Evolutionary conservation across 1,284 basidiomycete genomes (phyloP).

Genomic region (Sanghuangporus weigelae): DNA sequence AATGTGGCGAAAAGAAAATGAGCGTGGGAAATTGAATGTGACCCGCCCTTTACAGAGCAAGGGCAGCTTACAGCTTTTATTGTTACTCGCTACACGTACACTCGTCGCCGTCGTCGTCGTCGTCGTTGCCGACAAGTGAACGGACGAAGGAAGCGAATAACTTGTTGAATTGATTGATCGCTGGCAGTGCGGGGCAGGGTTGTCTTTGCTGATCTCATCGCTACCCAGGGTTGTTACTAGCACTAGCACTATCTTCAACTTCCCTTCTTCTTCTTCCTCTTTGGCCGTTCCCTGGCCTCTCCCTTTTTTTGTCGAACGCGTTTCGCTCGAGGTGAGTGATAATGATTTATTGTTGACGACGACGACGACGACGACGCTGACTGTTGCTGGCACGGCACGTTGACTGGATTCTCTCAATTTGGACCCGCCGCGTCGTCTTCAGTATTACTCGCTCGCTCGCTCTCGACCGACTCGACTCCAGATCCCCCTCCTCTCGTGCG

Average conservation of each 20-base stretch:
- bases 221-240: background rate
- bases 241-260: background rate
- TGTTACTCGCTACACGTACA: no score
- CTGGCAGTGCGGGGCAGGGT: constrained; percentile 7
- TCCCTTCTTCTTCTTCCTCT: background rate
- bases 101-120: no score
- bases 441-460: background rate
- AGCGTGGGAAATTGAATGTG: background rate
- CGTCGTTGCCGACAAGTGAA: no score
- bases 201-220: constrained; percentile 14
- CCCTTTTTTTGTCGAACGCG: background rate
- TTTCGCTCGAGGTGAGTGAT: background rate
- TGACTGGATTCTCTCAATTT: background rate
- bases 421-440: background rate
- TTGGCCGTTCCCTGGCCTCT: background rate
- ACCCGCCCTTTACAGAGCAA: background rate
- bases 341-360: background rate
- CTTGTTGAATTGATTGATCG: background rate
- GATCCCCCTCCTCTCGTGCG: background rate
- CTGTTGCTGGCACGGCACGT: constrained; percentile 2
- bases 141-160: no score
- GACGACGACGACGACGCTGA: background rate
- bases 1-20: background rate
- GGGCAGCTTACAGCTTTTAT: no score
- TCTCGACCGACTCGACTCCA: background rate